phyloP scores from a whole-genome alignment of 257 asterid genomes.

The Penstemon newberryi region DNA sequence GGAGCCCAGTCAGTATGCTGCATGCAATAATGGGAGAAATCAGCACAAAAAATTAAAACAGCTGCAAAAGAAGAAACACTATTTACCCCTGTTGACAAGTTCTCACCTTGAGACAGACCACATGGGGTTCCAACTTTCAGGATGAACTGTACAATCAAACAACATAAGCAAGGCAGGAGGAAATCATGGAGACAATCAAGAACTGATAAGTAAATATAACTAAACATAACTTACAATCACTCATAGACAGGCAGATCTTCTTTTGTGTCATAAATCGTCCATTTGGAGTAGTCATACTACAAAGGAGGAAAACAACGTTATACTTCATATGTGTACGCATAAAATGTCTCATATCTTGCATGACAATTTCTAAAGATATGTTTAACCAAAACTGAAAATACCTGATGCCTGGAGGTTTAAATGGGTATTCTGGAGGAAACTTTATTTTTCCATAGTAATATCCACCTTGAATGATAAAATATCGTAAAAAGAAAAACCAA shows the following conservation, averaged over 20 bases:
- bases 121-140: slow-evolving; percentile 74
- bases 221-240: slow-evolving; percentile 58
- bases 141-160: slow-evolving; percentile 50
- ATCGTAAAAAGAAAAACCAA: slow-evolving; percentile 16
- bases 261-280: slow-evolving; percentile 94
- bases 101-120: slow-evolving; percentile 68
- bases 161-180: slow-evolving; percentile 16
- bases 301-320: slow-evolving; percentile 29
- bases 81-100: slow-evolving; percentile 10
- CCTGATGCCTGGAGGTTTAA: slow-evolving; percentile 96
- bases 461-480: slow-evolving; percentile 60
- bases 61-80: background rate
- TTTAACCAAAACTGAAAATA: slow-evolving; percentile 28
- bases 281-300: slow-evolving; percentile 79
- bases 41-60: slow-evolving; percentile 31
- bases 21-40: slow-evolving; percentile 39
- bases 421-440: slow-evolving; percentile 97
- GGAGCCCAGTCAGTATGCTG: slow-evolving; percentile 97
- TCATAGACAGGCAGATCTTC: slow-evolving; percentile 96
- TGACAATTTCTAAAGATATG: slow-evolving; percentile 7
- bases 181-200: background rate
- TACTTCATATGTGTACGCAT: background rate
- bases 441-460: slow-evolving; percentile 92
- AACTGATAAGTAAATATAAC: slow-evolving; percentile 4
- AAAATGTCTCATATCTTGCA: slow-evolving; percentile 16